Percentiles rank a stretch among this genome's conserved stretches.
These are phyloP conservation scores for Silene latifolia DNA, from an alignment of 148 eudicot genomes.

Conservation along the genomic window DNA sequence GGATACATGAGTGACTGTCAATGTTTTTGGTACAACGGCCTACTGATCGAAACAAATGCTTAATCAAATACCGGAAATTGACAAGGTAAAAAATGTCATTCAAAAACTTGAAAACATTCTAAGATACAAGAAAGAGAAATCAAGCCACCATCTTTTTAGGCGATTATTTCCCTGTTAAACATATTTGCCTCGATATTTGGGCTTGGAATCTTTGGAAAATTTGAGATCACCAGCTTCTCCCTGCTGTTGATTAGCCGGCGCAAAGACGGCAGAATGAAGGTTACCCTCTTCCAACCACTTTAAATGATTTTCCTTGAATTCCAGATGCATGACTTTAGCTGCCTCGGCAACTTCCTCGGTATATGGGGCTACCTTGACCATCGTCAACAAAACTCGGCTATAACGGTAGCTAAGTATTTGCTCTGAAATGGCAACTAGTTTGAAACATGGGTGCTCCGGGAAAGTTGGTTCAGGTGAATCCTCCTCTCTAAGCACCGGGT, in stretches of 20 bases:
- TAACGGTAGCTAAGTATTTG: conserved; percentile 86
- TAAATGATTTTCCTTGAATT: conserved; percentile 75
- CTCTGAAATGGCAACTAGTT: conserved; percentile 72
- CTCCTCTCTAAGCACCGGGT: conserved; percentile 80
- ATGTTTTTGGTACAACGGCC: no score
- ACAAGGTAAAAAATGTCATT: not conserved
- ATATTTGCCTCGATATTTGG: conserved; percentile 85
- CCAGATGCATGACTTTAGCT: conserved; percentile 52
- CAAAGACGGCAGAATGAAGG: conserved; percentile 87
- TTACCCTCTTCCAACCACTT: conserved; percentile 97
- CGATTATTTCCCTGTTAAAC: conserved; percentile 30
- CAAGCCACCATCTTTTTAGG: not conserved
- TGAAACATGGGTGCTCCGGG: conserved; percentile 94
- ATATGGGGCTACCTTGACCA: conserved; percentile 81
- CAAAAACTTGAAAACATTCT: not conserved
- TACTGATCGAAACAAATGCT: not conserved
- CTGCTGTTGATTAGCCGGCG: conserved; percentile 40
- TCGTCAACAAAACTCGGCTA: conserved; percentile 84
- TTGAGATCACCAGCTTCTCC: conserved; percentile 43
- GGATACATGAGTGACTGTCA: no score
- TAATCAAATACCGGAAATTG: not conserved
- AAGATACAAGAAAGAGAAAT: conserved; percentile 9
- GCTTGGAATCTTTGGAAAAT: conserved; percentile 55
- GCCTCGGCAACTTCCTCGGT: conserved; percentile 59
- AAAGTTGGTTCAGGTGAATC: conserved; percentile 56